Base-by-base conservation (phyloP, 2,329 filamentous ascomycete species). In the Verticillium nonalfalfae region DNA sequence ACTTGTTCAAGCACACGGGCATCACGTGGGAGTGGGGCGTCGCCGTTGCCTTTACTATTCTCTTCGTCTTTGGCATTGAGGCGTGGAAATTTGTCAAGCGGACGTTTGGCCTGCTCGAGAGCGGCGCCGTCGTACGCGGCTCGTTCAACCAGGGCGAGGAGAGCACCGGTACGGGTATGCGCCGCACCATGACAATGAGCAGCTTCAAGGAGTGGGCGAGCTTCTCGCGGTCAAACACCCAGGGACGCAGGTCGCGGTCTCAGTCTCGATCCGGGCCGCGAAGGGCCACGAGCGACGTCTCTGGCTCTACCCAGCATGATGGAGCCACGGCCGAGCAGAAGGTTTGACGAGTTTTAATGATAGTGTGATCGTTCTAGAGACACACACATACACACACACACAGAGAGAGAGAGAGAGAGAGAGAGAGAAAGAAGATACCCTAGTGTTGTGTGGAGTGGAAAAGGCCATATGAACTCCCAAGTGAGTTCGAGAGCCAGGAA, bases 21-120 rank as follows among this genome's bases (percentile, higher is more conserved):
- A 91, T 93, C 67, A 81, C 78, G 18, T 93, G 90, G 90, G 90
- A 92, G 71, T 93, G 89, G 89, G 85, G 81, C 1, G 77, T 93
- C 6, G 84, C 89, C 0, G 78, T 90, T 36, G 82, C 86, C 21
- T 85, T 84, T 62, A 82, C 87, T 0, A 65, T 87, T 13, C 70
- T 90, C 4, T 93, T 89, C 69, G 81, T 93, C 56, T 72, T 80
- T 0, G 87, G 87, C 33, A 81, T 91, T 50, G 90, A 93, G 77
- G 72, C 76, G 10, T 93, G 89, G 89, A 92, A 93, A 77, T 81
- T 81, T 68, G 73, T 75, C 63, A 93, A 93, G 83, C 79, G 89
- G 58, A 68, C 71, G 55, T 79, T 80, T 67, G 73, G 75, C 60
- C 75, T 84, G 33, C 77, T 86, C 59, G 79, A 85, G 67, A 82